phyloP scores from a whole-genome alignment of 1,139 yeast genomes.

The Meyerozyma athensensis region DNA sequence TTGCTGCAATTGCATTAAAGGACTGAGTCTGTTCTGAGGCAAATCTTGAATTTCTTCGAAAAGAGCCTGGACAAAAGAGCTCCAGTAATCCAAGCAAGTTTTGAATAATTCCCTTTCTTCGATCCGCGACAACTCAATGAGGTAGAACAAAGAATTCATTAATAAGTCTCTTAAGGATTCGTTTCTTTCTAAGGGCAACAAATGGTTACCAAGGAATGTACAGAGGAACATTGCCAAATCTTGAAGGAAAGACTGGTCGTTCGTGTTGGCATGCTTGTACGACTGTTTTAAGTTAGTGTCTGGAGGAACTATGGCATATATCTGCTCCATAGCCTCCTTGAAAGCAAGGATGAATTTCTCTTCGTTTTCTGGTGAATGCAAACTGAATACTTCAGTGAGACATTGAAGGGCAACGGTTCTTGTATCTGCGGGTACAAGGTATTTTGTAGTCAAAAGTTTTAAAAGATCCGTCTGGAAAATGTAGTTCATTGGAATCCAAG shows the following conservation, averaged over 20 bases:
- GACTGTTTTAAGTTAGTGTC: conserved; percentile 68
- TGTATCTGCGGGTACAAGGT: conserved; percentile 73
- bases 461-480: conserved; percentile 84
- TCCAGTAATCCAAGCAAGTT: conserved; percentile 94
- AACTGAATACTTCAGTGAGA: conserved; percentile 80
- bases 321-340: conserved; percentile 66
- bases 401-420: conserved; percentile 86
- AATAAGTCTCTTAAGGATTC: conserved; percentile 56
- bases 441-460: conserved; percentile 66
- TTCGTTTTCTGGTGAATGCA: conserved; percentile 61
- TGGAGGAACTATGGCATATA: conserved; percentile 68
- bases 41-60: conserved; percentile 81
- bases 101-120: conserved; percentile 96
- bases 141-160: conserved; percentile 70
- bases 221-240: conserved; percentile 92
- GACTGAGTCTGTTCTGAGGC: conserved; percentile 68
- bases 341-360: conserved; percentile 68
- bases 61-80: conserved; percentile 70
- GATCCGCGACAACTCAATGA: conserved; percentile 80
- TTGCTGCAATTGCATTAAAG: conserved; percentile 67
- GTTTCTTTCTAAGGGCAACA: conserved; percentile 65
- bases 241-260: conserved; percentile 91
- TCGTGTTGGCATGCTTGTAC: conserved; percentile 70
- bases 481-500: conserved; percentile 91
- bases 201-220: conserved; percentile 76